phyloP scores from a whole-genome alignment of 805 yeast species.

The Cyberlindnera xishuangbannaensis region DNA sequence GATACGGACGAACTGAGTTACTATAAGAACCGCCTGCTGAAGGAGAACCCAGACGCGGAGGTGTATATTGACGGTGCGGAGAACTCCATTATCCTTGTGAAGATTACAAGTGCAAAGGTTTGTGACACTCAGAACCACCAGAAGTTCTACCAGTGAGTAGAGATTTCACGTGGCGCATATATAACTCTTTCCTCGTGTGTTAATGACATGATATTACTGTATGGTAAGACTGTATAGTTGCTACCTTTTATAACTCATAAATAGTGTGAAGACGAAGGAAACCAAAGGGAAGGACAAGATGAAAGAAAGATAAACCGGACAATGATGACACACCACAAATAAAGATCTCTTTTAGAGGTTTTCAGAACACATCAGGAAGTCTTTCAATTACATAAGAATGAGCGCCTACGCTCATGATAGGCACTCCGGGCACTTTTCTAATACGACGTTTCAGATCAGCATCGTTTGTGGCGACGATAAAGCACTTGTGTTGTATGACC shows the following conservation, averaged over 20 bases:
- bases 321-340: too few relatives aligned
- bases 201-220: too few relatives aligned
- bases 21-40: conserved; percentile 56
- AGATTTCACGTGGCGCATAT: too few relatives aligned
- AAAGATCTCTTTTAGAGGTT: too few relatives aligned
- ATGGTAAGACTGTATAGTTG: too few relatives aligned
- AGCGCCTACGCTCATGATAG: conserved; percentile 93
- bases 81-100: conserved; percentile 59
- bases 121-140: conserved; percentile 70
- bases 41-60: conserved; percentile 63
- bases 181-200: too few relatives aligned
- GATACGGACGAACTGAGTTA: conserved; percentile 46
- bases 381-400: conserved; percentile 91
- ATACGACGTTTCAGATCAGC: conserved; percentile 92
- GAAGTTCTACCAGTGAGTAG: conserved; percentile 24
- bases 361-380: conserved; percentile 82
- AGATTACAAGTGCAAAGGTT: conserved; percentile 63
- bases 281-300: too few relatives aligned
- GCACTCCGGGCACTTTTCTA: conserved; percentile 96
- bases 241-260: too few relatives aligned
- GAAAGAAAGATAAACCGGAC: too few relatives aligned
- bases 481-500: conserved; percentile 94
- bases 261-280: too few relatives aligned
- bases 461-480: conserved; percentile 96
- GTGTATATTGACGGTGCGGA: conserved; percentile 61